These are phyloP conservation scores for Lactuca saligna DNA, from an alignment of 129 eudicot genomes.

Conservation along the genomic window DNA sequence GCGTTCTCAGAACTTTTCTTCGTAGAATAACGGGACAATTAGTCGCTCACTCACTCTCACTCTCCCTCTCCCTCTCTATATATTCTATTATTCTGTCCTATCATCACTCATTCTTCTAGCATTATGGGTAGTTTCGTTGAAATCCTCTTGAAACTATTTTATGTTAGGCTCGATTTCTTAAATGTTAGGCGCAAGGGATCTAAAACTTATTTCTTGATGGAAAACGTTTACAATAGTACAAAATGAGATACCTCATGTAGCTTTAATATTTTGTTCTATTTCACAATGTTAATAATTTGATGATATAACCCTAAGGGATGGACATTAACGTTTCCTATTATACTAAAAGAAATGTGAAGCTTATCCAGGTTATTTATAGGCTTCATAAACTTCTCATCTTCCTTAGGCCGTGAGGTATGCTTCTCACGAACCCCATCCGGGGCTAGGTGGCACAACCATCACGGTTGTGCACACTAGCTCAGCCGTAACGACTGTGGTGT, in stretches of 20 bases:
- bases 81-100: neutral
- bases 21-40: too few relatives aligned
- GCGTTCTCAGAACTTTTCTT: neutral
- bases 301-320: neutral
- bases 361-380: too few relatives aligned
- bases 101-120: neutral
- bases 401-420: too few relatives aligned
- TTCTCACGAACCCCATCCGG: too few relatives aligned
- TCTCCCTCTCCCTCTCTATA: neutral
- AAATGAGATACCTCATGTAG: neutral
- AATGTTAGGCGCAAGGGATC: neutral
- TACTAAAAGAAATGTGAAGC: neutral
- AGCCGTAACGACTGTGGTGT: too few relatives aligned
- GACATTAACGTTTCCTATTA: neutral
- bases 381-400: neutral
- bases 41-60: constrained; percentile 1
- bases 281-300: neutral
- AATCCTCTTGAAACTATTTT: neutral
- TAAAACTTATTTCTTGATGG: neutral
- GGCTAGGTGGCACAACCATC: neutral
- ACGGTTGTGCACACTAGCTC: neutral
- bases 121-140: neutral
- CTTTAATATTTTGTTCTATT: neutral
- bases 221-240: neutral
- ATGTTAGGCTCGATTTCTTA: neutral